phyloP scores from a whole-genome alignment of 495 filamentous ascomycete genomes.

The Penicillium atrosanguineum region DNA sequence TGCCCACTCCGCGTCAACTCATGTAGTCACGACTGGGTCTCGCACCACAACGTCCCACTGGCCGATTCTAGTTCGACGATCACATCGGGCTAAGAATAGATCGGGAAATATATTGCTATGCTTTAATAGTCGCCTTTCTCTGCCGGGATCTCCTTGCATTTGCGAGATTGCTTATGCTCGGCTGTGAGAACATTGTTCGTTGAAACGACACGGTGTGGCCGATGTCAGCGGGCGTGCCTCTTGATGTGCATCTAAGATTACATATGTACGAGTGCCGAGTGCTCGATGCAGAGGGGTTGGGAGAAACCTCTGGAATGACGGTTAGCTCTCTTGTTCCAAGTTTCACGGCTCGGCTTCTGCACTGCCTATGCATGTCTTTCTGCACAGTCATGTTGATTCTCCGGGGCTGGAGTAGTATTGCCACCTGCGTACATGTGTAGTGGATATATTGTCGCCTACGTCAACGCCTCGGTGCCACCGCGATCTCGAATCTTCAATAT shows the following conservation, averaged over 20 bases:
- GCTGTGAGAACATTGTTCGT: neutral
- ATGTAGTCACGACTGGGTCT: neutral
- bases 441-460: neutral
- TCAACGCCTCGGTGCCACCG: neutral
- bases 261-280: no score
- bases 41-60: neutral
- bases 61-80: neutral
- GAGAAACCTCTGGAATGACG: no score
- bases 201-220: neutral
- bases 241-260: neutral
- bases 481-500: neutral
- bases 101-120: conserved; percentile 1
- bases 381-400: no score
- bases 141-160: neutral
- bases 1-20: neutral
- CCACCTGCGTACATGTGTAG: no score
- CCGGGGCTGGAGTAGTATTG: no score
- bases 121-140: neutral
- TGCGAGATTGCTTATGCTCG: neutral
- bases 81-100: neutral
- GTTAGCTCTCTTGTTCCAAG: no score
- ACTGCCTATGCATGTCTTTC: no score
- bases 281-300: neutral
- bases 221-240: neutral
- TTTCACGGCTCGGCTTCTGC: no score